These are phyloP conservation scores for Cynanchum wilfordii DNA, from an alignment of 257 asterid species.

Conservation along the genomic window DNA sequence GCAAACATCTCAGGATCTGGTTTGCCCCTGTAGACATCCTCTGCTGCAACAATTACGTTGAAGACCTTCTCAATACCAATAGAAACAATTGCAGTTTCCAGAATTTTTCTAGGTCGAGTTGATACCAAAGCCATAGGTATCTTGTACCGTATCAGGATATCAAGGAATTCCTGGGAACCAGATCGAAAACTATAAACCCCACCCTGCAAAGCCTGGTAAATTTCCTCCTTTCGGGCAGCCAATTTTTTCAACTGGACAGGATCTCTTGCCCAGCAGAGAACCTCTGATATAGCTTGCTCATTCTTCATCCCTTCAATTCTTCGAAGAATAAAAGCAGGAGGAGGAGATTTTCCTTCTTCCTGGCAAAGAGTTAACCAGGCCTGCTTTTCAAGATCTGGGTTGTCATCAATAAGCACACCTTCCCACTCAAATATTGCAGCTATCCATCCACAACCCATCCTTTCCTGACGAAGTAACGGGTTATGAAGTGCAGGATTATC, in stretches of 20 bases:
- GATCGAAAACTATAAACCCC: constrained; percentile 68
- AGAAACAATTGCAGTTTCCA: constrained; percentile 58
- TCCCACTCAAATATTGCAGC: constrained; percentile 97
- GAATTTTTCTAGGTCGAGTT: constrained; percentile 65
- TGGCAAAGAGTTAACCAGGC: constrained; percentile 79
- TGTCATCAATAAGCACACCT: constrained; percentile 80
- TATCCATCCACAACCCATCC: constrained; percentile 97
- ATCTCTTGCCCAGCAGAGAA: constrained; percentile 96
- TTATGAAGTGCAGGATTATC: constrained; percentile 76
- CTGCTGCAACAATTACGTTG: constrained; percentile 68
- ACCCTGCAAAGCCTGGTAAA: constrained; percentile 73
- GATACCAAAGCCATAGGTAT: constrained; percentile 96
- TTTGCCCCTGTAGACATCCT: constrained; percentile 85
- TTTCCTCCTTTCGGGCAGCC: constrained; percentile 75
- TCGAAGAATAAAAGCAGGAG: constrained; percentile 65
- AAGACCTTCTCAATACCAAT: constrained; percentile 72
- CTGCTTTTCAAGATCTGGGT: constrained; percentile 80
- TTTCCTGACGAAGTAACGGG: constrained; percentile 84
- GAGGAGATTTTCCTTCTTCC: constrained; percentile 83
- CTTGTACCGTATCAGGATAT: constrained; percentile 60
- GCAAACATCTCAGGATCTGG: constrained; percentile 97
- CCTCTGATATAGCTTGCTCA: constrained; percentile 93
- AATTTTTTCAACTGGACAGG: constrained; percentile 54
- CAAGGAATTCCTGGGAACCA: constrained; percentile 76
- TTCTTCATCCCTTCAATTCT: constrained; percentile 93